Evolutionary conservation across 2,329 filamentous ascomycete species (phyloP).

Genomic region (Scytalidium lignicola): DNA sequence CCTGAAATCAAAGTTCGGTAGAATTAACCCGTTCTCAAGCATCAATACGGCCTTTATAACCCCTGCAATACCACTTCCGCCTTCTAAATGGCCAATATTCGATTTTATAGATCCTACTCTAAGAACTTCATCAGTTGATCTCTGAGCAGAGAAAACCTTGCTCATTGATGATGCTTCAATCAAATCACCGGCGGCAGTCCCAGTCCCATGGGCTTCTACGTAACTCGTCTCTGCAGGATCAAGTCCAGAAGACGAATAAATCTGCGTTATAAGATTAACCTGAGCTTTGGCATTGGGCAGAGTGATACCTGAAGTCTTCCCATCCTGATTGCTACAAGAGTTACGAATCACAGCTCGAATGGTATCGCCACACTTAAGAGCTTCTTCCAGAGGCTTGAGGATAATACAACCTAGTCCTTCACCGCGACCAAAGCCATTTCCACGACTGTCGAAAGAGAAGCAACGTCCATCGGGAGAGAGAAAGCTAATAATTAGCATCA

Average conservation of each 20-base stretch:
- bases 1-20: slow-evolving; percentile 37
- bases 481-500: not conserved
- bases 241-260: no score
- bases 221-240: not conserved
- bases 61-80: slow-evolving; percentile 32
- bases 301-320: slow-evolving; percentile 51
- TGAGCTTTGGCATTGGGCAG: slow-evolving; percentile 45
- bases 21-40: slow-evolving; percentile 38
- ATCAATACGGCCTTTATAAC: slow-evolving; percentile 38
- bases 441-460: slow-evolving; percentile 45
- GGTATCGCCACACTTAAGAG: slow-evolving; percentile 51
- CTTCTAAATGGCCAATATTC: slow-evolving; percentile 31
- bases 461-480: not conserved
- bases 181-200: slow-evolving; percentile 3
- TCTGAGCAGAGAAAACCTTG: no score
- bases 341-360: slow-evolving; percentile 51
- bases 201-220: slow-evolving; percentile 11
- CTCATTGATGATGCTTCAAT: not conserved
- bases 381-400: slow-evolving; percentile 53
- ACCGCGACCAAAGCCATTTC: slow-evolving; percentile 59
- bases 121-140: slow-evolving; percentile 11
- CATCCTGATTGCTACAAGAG: slow-evolving; percentile 52
- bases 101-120: slow-evolving; percentile 20
- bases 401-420: slow-evolving; percentile 55
- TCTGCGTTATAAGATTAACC: slow-evolving; percentile 3